These are phyloP conservation scores for Cystobasidium sp. DNA, from an alignment of 1,284 basidiomycete genomes.

Conservation along the genomic window DNA sequence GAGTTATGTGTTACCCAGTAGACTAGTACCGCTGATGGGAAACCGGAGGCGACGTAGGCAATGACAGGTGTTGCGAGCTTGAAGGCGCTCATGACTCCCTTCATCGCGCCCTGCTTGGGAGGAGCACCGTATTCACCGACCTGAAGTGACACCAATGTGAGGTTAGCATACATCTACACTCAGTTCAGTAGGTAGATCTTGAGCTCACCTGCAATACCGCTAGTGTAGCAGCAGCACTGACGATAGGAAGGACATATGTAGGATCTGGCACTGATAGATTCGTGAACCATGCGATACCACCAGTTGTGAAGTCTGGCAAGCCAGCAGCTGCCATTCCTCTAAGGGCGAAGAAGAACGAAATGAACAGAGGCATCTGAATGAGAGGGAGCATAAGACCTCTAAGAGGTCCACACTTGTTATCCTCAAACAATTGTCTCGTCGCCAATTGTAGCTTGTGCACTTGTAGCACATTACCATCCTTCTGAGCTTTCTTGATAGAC, in stretches of 20 bases:
- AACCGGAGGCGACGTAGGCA: constrained; percentile 65
- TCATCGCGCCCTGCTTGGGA: constrained; percentile 63
- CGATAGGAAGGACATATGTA: constrained; percentile 73
- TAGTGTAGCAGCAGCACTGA: constrained; percentile 69
- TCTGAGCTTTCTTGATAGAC: constrained; percentile 61
- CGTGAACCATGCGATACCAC: constrained; percentile 75
- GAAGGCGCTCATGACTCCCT: constrained; percentile 74
- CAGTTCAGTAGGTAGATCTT: not conserved
- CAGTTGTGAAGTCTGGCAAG: constrained; percentile 72
- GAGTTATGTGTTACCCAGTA: constrained; percentile 64
- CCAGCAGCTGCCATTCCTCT: constrained; percentile 73
- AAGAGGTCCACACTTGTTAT: constrained; percentile 71
- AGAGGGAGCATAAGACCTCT: constrained; percentile 67
- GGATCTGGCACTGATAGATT: constrained; percentile 82
- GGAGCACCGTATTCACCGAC: constrained; percentile 67
- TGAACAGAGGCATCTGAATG: constrained; percentile 76
- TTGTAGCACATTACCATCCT: constrained; percentile 59
- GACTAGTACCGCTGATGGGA: constrained; percentile 64
- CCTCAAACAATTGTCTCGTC: constrained; percentile 68
- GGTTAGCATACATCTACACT: not conserved
- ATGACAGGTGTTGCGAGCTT: constrained; percentile 66
- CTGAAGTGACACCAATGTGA: constrained; percentile 56
- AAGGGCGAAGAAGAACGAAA: constrained; percentile 85
- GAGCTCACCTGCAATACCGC: constrained; percentile 70
- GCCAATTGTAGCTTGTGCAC: constrained; percentile 65